Evolutionary conservation across 2,329 filamentous ascomycete genomes (phyloP), one percentile per base, ranked within the genome.

Genomic region (Alternaria sp.): DNA sequence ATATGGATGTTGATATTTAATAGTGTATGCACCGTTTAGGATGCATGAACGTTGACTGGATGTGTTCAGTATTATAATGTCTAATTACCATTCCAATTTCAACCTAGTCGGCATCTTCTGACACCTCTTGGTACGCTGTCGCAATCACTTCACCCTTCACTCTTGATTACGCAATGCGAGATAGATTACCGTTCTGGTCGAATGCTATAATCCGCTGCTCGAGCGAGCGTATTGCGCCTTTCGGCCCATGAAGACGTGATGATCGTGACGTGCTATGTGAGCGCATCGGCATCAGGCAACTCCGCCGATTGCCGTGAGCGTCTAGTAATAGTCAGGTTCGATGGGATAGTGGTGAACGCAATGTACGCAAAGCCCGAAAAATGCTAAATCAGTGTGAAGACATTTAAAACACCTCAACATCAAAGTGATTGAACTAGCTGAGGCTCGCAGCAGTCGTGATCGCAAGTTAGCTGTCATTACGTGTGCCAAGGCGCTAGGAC

Each of bases 131-230:
- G 21, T 5, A 12, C 12, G 12, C 21, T 4, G 15, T 36, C 28
- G 32, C 49, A 11, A 23, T 30, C 23, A 36, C 30, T 23, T 32
- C 5, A 6, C 30, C 10, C 2, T 52, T 4, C 28, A 3, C 21
- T 8, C 0, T 15, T 0, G 1, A 46, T 15, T 2, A 5, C 8
- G 2, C n/a, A 9, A 36, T 1, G 11, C 3, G 5, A 52, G 8
- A 10, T 3, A 6, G 5, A 7, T n/a, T 2, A 36, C 28, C 28
- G 6, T 25, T 52, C 13, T 2, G 8, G 13, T 5, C 9, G 1
- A 36, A 25, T 6, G 28, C 2, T 13, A 1, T 21, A 8, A 26
- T 17, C 9, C 5, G 9, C n/a, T 40, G n/a, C 25, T 49, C 6
- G 23, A 28, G 13, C 9, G 7, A 49, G 23, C 9, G 9, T n/a